These are phyloP conservation scores for Cicer cuneatum DNA, from an alignment of 306 rosid genomes.

Conservation along the genomic window DNA sequence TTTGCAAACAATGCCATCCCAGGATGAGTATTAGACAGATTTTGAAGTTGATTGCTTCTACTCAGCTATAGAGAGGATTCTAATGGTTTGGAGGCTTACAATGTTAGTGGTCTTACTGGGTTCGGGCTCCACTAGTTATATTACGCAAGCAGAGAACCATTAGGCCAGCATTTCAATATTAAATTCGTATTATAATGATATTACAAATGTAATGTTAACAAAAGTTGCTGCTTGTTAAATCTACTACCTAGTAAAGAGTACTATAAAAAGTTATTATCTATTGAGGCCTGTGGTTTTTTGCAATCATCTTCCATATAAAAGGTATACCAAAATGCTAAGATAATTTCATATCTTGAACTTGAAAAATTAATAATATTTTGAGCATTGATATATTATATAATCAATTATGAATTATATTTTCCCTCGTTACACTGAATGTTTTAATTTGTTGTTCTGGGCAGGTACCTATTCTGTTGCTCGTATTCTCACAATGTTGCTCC, in stretches of 20 bases:
- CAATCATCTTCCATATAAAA: not conserved
- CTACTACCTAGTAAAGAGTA: not conserved
- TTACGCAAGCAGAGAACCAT: not conserved
- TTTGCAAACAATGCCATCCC: not conserved
- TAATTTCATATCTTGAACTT: conserved; percentile 26
- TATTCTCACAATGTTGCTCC: conserved; percentile 98
- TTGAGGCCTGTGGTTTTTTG: not conserved
- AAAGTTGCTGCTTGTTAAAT: conserved; percentile 6
- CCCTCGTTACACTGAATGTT: conserved; percentile 30
- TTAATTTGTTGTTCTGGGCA: conserved; percentile 48
- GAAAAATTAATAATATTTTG: not conserved
- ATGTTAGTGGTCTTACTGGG: not conserved
- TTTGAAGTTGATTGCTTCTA: too few relatives aligned
- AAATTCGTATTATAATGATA: not conserved
- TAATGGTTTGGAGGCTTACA: not conserved
- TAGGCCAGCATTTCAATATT: conserved; percentile 1
- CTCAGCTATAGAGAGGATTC: not conserved
- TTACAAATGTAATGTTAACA: conserved; percentile 9
- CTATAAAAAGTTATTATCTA: conserved; percentile 1
- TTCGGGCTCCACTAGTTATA: too few relatives aligned
- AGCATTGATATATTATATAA: not conserved
- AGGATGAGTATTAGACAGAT: not conserved
- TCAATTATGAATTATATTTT: conserved; percentile 2
- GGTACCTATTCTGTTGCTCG: conserved; percentile 97
- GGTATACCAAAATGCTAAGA: not conserved